A percentile compares a stretch with the other conserved stretches of the same genome.
Conservation (phyloP, 495 filamentous ascomycete species). For the Xeromyces bisporus region DNA sequence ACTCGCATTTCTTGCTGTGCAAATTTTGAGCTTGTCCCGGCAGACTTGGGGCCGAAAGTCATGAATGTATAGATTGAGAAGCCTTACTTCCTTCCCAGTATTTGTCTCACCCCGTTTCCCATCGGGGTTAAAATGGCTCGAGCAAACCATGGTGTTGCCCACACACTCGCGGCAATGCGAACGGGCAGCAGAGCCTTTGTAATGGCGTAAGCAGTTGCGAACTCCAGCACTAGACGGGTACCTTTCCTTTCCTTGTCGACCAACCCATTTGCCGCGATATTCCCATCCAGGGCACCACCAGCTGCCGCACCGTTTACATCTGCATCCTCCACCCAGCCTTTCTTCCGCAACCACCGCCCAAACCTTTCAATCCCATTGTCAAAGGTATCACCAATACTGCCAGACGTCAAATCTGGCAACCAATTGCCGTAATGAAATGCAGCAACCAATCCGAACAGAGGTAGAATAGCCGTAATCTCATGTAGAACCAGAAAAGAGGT, state of each 20-base stretch:
- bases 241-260: slow-evolving; percentile 9
- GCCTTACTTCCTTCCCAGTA: slow-evolving; percentile 21
- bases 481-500: slow-evolving; percentile 79
- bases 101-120: slow-evolving; percentile 15
- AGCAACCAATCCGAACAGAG: slow-evolving; percentile 56
- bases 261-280: not conserved
- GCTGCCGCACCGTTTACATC: slow-evolving; percentile 17
- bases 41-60: no score
- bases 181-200: slow-evolving; percentile 70
- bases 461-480: slow-evolving; percentile 74
- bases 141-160: slow-evolving; percentile 92
- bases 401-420: slow-evolving; percentile 38
- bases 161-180: slow-evolving; percentile 59
- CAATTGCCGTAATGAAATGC: slow-evolving; percentile 60
- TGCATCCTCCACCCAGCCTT: slow-evolving; percentile 41
- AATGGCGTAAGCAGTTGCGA: slow-evolving; percentile 77
- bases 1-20: slow-evolving; percentile 7
- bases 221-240: slow-evolving; percentile 41
- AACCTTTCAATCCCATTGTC: slow-evolving; percentile 38
- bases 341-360: slow-evolving; percentile 39
- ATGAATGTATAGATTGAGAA: no score
- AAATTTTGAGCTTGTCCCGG: not conserved
- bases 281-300: slow-evolving; percentile 8
- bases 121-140: slow-evolving; percentile 39
- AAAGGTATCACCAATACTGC: slow-evolving; percentile 23